Evolutionary conservation across 495 filamentous ascomycete species (phyloP).

Genomic region (Aspergillus ostianus): DNA sequence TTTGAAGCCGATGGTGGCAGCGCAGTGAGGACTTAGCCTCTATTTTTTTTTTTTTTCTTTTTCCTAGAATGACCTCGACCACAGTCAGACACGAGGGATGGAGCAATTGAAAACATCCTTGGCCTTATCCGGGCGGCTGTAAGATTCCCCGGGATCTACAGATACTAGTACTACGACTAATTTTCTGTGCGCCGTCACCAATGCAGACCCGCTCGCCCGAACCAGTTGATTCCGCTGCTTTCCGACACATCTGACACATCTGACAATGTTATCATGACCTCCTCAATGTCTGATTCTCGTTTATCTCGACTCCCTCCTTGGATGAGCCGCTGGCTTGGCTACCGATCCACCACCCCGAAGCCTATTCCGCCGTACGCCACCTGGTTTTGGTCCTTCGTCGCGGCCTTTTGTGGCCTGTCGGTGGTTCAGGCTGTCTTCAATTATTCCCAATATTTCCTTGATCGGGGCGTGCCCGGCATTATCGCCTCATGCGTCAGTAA

Average conservation of each 20-base stretch:
- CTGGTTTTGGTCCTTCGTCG: conserved; percentile 36
- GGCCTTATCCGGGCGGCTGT: not conserved
- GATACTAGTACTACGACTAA: too few relatives aligned
- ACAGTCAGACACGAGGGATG: not conserved
- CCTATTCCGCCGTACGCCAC: conserved; percentile 24
- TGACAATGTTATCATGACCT: too few relatives aligned
- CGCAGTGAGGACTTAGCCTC: too few relatives aligned
- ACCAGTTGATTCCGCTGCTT: not conserved
- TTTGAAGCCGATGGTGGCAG: too few relatives aligned
- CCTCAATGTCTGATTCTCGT: not conserved
- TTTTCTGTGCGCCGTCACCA: not conserved
- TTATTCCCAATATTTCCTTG: conserved; percentile 31
- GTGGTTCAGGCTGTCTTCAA: conserved; percentile 34
- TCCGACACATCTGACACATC: not conserved
- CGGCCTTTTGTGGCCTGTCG: conserved; percentile 35
- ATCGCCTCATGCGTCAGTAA: conserved; percentile 35
- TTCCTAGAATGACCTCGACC: not conserved
- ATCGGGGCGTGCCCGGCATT: conserved; percentile 32
- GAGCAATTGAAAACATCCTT: not conserved
- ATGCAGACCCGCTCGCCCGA: not conserved
- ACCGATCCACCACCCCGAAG: conserved; percentile 27
- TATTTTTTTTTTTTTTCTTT: too few relatives aligned
- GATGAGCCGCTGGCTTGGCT: conserved; percentile 40
- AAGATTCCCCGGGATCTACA: too few relatives aligned
- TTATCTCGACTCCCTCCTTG: conserved; percentile 32